Evolutionary conservation across 371 early-diverging fungal genomes (phyloP).

Genomic region (Mucor piriformis): DNA sequence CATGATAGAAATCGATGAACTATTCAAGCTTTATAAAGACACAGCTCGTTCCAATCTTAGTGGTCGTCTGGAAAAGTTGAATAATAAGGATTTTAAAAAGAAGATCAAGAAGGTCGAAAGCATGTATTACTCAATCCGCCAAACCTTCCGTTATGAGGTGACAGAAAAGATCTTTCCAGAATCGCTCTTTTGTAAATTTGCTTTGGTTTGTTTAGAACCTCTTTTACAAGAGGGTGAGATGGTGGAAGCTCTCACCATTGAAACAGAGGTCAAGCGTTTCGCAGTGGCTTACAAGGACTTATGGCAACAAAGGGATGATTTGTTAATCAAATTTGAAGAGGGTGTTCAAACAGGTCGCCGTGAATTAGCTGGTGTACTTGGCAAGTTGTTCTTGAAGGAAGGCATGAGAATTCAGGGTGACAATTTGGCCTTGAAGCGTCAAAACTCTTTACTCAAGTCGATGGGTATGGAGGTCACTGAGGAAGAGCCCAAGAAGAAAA

Average conservation of each 20-base stretch:
- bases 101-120: conserved; percentile 64
- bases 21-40: conserved; percentile 55
- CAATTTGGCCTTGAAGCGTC: conserved; percentile 69
- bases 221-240: conserved; percentile 77
- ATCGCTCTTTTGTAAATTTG: conserved; percentile 29
- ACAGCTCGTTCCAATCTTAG: conserved; percentile 46
- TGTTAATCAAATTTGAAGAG: conserved; percentile 65
- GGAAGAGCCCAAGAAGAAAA: conserved; percentile 38
- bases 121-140: conserved; percentile 29
- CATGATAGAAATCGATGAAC: conserved; percentile 43
- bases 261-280: conserved; percentile 51
- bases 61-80: conserved; percentile 61
- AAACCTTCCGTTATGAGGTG: conserved; percentile 26
- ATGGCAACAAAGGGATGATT: conserved; percentile 56
- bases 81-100: conserved; percentile 70
- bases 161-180: conserved; percentile 34
- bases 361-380: conserved; percentile 70
- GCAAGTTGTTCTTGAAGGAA: conserved; percentile 72
- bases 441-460: conserved; percentile 63
- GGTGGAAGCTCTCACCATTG: conserved; percentile 60
- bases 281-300: conserved; percentile 49
- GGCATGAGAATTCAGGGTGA: conserved; percentile 73
- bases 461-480: conserved; percentile 37
- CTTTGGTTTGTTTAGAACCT: conserved; percentile 61
- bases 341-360: conserved; percentile 71